These are phyloP conservation scores for Mucor mucedo DNA, from an alignment of 371 early-diverging fungal genomes.

Conservation along the genomic window DNA sequence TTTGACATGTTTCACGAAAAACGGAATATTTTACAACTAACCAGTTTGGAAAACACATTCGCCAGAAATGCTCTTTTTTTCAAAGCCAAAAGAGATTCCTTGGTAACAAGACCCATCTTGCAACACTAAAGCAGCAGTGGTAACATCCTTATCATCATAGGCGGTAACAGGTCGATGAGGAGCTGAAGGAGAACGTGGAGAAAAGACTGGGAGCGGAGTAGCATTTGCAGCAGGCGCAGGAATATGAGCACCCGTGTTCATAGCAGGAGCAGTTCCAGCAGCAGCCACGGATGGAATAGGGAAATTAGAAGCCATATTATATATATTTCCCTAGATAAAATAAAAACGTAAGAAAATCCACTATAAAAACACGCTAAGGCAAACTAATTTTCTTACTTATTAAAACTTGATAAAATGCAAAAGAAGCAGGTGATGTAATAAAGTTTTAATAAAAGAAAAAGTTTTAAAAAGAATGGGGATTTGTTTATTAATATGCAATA, in stretches of 20 bases:
- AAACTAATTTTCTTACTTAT: not conserved
- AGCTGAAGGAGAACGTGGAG: constrained; percentile 51
- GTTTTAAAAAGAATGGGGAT: not conserved
- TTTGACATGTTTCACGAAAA: not conserved
- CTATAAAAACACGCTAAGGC: not conserved
- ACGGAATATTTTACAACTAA: constrained; percentile 34
- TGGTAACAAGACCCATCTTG: constrained; percentile 86
- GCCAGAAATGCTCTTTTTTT: constrained; percentile 85
- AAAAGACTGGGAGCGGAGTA: constrained; percentile 35
- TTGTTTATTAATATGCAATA: not conserved
- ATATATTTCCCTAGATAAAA: not conserved
- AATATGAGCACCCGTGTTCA: constrained; percentile 33
- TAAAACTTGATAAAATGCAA: not conserved
- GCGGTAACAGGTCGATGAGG: constrained; percentile 65
- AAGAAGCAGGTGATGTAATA: not conserved
- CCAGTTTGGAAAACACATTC: constrained; percentile 98
- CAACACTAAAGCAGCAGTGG: constrained; percentile 74
- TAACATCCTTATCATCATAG: constrained; percentile 54
- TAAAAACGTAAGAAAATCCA: not conserved
- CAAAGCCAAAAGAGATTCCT: constrained; percentile 95
- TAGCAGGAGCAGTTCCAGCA: constrained; percentile 41
- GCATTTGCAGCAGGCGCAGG: constrained; percentile 57
- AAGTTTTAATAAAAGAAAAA: not conserved
- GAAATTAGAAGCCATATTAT: constrained; percentile 42
- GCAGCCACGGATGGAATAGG: constrained; percentile 48